phyloP scores from a whole-genome alignment of 495 filamentous ascomycete genomes.

The Annulohypoxylon moriforme region DNA sequence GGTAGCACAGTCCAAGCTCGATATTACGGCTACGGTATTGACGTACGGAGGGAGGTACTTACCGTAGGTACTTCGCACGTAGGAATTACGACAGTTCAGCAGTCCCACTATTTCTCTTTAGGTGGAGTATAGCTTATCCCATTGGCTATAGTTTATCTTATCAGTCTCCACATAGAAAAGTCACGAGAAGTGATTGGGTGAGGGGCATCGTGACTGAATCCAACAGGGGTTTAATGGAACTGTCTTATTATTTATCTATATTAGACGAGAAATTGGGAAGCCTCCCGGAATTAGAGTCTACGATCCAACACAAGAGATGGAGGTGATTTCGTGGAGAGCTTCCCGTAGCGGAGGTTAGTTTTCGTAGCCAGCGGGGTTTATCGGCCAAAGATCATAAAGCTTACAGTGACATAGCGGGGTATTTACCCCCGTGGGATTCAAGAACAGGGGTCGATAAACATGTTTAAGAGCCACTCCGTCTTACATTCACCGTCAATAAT shows the following conservation, averaged over 20 bases:
- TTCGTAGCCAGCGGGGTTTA: constrained; percentile 33
- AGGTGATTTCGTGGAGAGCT: constrained; percentile 9
- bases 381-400: constrained; percentile 20
- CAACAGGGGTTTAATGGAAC: constrained; percentile 7
- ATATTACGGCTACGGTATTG: constrained; percentile 6
- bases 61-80: not conserved
- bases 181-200: constrained; percentile 26
- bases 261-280: not conserved
- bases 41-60: not conserved
- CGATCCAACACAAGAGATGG: not conserved
- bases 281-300: constrained; percentile 15
- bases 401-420: constrained; percentile 33
- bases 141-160: constrained; percentile 38
- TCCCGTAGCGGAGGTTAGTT: not conserved
- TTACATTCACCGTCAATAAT: constrained; percentile 20
- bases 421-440: constrained; percentile 19
- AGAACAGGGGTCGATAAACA: constrained; percentile 12
- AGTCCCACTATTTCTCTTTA: constrained; percentile 23
- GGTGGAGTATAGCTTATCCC: not conserved
- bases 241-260: constrained; percentile 3
- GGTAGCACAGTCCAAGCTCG: constrained; percentile 1
- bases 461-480: too few relatives aligned
- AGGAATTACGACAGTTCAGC: constrained; percentile 33
- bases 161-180: constrained; percentile 4
- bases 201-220: constrained; percentile 17